These are phyloP conservation scores for Dysphania ambrosioides DNA, from an alignment of 148 eudicot genomes.

Conservation along the genomic window DNA sequence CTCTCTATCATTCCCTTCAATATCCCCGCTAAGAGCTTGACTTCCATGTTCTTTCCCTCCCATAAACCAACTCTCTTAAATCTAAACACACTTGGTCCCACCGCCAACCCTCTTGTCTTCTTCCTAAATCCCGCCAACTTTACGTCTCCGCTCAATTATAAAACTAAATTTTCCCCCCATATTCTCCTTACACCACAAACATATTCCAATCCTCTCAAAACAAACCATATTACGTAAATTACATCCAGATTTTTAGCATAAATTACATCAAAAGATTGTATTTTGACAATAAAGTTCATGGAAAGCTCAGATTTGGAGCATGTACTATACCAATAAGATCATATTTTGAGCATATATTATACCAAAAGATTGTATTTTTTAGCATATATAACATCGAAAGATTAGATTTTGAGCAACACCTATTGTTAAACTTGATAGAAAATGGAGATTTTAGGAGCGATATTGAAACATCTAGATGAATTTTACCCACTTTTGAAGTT, in stretches of 20 bases:
- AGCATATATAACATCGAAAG: too few species aligned
- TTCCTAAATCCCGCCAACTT: neutral
- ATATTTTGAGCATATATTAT: too few species aligned
- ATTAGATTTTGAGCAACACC: conserved; percentile 9
- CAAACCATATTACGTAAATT: neutral
- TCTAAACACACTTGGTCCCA: neutral
- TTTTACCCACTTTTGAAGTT: conserved; percentile 72
- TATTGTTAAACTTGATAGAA: neutral
- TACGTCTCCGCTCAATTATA: neutral
- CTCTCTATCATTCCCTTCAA: too few species aligned
- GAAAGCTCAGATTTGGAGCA: too few species aligned
- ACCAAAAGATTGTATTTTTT: too few species aligned
- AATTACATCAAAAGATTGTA: too few species aligned
- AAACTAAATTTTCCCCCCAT: neutral
- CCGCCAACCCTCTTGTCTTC: neutral
- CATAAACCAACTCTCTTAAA: neutral
- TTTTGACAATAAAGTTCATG: too few species aligned
- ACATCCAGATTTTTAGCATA: too few species aligned
- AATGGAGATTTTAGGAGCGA: conserved; percentile 68
- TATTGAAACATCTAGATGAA: conserved; percentile 82
- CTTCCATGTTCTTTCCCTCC: too few species aligned
- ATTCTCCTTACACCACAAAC: conserved; percentile 9
- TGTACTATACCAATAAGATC: too few species aligned
- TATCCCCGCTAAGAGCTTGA: too few species aligned
- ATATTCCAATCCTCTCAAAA: neutral